Base-by-base conservation (phyloP, 2,329 filamentous ascomycete genomes). In the Didymella pomorum region DNA sequence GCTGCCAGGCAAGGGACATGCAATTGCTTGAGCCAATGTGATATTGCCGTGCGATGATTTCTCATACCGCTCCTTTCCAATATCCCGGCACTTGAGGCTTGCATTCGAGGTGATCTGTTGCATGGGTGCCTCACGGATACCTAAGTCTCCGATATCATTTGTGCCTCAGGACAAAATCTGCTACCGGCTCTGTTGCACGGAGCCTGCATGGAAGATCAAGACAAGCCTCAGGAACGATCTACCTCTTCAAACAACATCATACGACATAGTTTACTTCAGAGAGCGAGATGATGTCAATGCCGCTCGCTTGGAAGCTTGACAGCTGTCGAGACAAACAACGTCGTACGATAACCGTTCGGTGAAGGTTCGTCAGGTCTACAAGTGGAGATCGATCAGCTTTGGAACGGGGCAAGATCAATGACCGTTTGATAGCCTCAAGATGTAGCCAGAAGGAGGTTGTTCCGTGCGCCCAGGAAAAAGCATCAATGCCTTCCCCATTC, bases 231-330 rank as follows among this genome's bases (percentile, higher is more conserved):
- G 41, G 41, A 47, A 61, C 53, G 52, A 57, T 59, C 25, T 51
- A 21, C 59, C 42, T 52, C 61, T 67, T 72, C 70, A 74, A 74
- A 74, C 72, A 70, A 63, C 61, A 67, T 75, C 70, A 66, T 74
- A 75, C 72, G 70, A 74, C 71, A 63, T 69, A 69, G 72, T 75
- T 76, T 75, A 65, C 71, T 49, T 64, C 71, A 71, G 68, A 60
- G 54, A 39, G 52, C 55, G 56, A 62, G 58, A 60, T 64, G 53
- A 60, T 58, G 46, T 61, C 60, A 61, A 63, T 56, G 63, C 54
- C 59, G 53, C 57, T 47, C 47, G 21, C 4, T 45, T 48, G 46
- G 46, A 56, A 39, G 56, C 60, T 66, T 64, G 63, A 56, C 61
- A 62, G 62, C 61, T 63, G 62, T 57, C 67, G 70, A 66, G 50